These are phyloP conservation scores for Bothriochloa decipiens DNA, from an alignment of 176 grass and related monocot genomes.

Conservation along the genomic window DNA sequence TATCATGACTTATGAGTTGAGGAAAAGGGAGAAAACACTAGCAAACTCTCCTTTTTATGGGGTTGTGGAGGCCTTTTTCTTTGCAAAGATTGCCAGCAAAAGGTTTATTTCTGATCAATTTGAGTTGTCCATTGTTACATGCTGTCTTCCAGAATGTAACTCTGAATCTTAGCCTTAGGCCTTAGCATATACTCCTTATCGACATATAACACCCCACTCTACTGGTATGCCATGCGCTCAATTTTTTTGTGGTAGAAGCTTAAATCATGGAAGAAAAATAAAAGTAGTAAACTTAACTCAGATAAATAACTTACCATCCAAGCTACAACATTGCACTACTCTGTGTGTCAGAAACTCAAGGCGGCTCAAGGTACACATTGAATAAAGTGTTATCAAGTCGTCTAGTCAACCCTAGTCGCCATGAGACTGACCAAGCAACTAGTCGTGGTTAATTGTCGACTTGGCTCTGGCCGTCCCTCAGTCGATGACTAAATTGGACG, in stretches of 20 bases:
- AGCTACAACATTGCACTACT: not conserved
- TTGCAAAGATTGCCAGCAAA: not conserved
- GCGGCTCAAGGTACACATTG: not conserved
- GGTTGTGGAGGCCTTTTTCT: not conserved
- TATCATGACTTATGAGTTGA: not conserved
- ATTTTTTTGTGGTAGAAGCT: not conserved
- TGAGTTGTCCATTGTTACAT: slow-evolving; percentile 5
- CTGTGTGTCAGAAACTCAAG: not conserved
- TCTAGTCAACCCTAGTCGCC: no score
- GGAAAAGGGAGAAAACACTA: slow-evolving; percentile 20
- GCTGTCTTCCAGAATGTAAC: not conserved
- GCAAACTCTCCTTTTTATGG: not conserved
- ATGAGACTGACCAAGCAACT: no score
- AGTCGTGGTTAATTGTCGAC: not conserved
- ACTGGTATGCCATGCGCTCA: not conserved
- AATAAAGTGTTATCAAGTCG: no score
- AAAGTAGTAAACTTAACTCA: not conserved
- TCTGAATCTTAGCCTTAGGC: not conserved
- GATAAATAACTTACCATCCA: not conserved
- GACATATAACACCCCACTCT: not conserved
- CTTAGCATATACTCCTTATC: not conserved
- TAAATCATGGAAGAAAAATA: not conserved
- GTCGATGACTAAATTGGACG: no score
- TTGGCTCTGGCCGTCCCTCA: not conserved
- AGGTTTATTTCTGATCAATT: not conserved